Percentiles rank a stretch among this genome's conserved stretches.
These are phyloP conservation scores for Colletotrichum tanaceti DNA, from an alignment of 2,329 filamentous ascomycete species.

Conservation along the genomic window DNA sequence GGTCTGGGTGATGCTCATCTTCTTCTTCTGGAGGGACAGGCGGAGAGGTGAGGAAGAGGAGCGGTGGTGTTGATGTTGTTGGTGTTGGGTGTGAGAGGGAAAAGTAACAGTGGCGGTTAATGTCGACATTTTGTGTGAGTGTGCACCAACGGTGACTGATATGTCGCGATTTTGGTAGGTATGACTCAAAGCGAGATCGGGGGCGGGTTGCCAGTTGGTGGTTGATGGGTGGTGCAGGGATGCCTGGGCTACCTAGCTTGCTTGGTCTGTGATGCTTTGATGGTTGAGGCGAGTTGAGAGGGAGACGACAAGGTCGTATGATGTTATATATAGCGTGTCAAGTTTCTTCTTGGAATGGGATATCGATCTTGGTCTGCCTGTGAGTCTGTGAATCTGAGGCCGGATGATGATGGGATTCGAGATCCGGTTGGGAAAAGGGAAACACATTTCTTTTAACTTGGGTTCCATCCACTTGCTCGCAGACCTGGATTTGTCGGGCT, in stretches of 20 bases:
- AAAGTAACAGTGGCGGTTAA: conserved; percentile 40
- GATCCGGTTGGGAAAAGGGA: conserved; percentile 29
- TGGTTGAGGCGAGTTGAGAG: conserved; percentile 12
- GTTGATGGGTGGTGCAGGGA: conserved; percentile 32
- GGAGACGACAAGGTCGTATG: conserved; percentile 10
- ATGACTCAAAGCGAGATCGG: conserved; percentile 42
- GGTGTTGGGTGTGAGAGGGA: conserved; percentile 34
- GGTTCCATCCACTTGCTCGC: conserved; percentile 27
- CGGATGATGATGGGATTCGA: conserved; percentile 20
- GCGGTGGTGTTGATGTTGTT: conserved; percentile 36
- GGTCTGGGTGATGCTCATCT: conserved; percentile 97
- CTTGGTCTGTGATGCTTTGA: conserved; percentile 35
- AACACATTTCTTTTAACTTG: conserved; percentile 39
- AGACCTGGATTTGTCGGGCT: conserved; percentile 33
- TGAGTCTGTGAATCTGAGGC: conserved; percentile 29
- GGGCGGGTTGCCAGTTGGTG: conserved; percentile 17
- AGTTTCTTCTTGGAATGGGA: conserved; percentile 30
- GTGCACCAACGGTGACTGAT: conserved; percentile 38
- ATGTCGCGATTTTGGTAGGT: conserved; percentile 39
- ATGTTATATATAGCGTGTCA: conserved; percentile 17
- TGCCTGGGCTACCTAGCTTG: conserved; percentile 37
- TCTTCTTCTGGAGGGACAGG: conserved; percentile 63
- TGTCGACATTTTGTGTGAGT: conserved; percentile 49
- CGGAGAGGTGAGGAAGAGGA: conserved; percentile 55
- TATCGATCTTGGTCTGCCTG: conserved; percentile 24